phyloP scores from a whole-genome alignment of 2,329 filamentous ascomycete genomes.

The Aspergillus brunneoviolaceus region DNA sequence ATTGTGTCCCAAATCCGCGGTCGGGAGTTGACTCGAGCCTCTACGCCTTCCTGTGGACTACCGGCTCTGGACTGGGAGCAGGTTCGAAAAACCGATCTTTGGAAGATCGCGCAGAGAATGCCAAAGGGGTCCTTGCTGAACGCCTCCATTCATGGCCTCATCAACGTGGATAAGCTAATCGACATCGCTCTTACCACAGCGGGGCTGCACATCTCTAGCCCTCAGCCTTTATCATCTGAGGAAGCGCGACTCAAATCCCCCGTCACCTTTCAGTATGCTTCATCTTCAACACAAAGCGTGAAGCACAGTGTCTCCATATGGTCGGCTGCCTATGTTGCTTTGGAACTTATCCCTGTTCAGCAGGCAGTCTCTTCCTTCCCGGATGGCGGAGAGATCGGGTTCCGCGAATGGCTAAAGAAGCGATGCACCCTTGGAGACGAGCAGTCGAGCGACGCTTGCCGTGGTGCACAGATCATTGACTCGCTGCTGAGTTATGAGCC shows the following conservation, averaged over 20 bases:
- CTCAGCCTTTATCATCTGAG: slow-evolving; percentile 56
- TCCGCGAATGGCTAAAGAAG: slow-evolving; percentile 73
- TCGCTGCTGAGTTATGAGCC: slow-evolving; percentile 86
- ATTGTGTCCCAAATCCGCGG: slow-evolving; percentile 79
- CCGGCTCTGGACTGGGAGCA: slow-evolving; percentile 85
- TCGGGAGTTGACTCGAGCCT: slow-evolving; percentile 72
- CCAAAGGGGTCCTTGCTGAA: slow-evolving; percentile 74
- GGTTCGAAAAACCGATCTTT: slow-evolving; percentile 81
- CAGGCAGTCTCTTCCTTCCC: slow-evolving; percentile 73
- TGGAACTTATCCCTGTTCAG: slow-evolving; percentile 58
- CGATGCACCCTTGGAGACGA: slow-evolving; percentile 69
- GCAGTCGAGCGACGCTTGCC: slow-evolving; percentile 74
- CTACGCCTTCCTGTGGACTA: slow-evolving; percentile 66
- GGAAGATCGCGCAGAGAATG: slow-evolving; percentile 80
- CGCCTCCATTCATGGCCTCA: slow-evolving; percentile 87
- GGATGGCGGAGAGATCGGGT: slow-evolving; percentile 66
- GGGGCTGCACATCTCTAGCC: slow-evolving; percentile 69
- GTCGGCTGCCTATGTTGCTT: slow-evolving; percentile 61
- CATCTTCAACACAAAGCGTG: slow-evolving; percentile 45
- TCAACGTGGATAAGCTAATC: slow-evolving; percentile 79
- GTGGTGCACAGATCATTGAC: slow-evolving; percentile 70
- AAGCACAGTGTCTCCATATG: slow-evolving; percentile 59
- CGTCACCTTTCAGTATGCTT: slow-evolving; percentile 64
- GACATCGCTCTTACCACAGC: slow-evolving; percentile 67
- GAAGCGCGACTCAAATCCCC: slow-evolving; percentile 55